Percentiles rank a stretch among this genome's conserved stretches.
phyloP scores from a whole-genome alignment of 2,329 filamentous ascomycete genomes.

The Alternaria longipes region DNA sequence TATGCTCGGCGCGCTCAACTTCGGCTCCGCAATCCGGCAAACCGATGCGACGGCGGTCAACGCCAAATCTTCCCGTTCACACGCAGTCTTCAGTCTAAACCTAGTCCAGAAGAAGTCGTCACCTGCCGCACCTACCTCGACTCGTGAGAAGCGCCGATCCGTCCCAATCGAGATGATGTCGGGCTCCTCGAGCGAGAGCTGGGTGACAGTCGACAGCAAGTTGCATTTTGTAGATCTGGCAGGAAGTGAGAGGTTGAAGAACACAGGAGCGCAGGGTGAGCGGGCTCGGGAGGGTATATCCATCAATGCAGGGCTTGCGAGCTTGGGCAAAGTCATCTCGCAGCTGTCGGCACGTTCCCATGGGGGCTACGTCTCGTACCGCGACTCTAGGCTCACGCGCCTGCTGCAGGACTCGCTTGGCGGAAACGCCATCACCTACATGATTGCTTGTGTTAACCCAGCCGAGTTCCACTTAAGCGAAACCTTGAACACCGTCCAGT shows the following conservation, averaged over 20 bases:
- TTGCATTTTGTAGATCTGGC: constrained; percentile 98
- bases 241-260: constrained; percentile 95
- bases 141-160: constrained; percentile 83
- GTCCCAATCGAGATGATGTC: constrained; percentile 84
- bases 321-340: constrained; percentile 96
- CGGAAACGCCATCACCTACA: constrained; percentile 97
- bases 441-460: constrained; percentile 98
- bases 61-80: constrained; percentile 95
- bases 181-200: constrained; percentile 61
- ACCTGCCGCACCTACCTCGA: constrained; percentile 54
- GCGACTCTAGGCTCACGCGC: constrained; percentile 95
- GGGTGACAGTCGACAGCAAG: constrained; percentile 94
- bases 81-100: constrained; percentile 96
- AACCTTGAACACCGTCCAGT: constrained; percentile 94
- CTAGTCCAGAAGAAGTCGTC: constrained; percentile 83
- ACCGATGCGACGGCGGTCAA: constrained; percentile 98
- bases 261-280: constrained; percentile 94
- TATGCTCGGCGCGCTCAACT: constrained; percentile 85
- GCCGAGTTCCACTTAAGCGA: constrained; percentile 98
- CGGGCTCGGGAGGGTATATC: constrained; percentile 96
- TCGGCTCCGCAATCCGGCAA: constrained; percentile 92
- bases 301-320: constrained; percentile 95
- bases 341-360: constrained; percentile 90
- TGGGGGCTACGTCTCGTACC: constrained; percentile 93
- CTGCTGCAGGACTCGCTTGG: constrained; percentile 95